Evolutionary conservation across 2,329 filamentous ascomycete genomes (phyloP).

Genomic region (Monilinia aucupariae): DNA sequence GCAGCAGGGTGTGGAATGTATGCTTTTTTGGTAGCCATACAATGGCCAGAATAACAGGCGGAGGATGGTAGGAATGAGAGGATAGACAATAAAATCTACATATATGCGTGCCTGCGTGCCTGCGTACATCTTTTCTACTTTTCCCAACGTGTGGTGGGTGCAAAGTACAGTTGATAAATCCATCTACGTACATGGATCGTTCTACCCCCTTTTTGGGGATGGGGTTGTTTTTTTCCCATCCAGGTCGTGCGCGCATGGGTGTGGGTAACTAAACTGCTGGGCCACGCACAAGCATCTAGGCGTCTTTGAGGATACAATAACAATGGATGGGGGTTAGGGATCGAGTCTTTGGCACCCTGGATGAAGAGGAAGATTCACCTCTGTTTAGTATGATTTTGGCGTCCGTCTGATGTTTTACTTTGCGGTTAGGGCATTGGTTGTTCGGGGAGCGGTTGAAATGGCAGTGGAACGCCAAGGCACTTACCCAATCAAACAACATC

Average conservation of each 20-base stretch:
- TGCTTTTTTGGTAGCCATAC: background rate
- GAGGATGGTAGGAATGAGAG: background rate
- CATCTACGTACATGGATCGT: background rate
- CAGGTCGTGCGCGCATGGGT: constrained; percentile 10
- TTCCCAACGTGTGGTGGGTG: background rate
- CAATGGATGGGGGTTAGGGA: constrained; percentile 3
- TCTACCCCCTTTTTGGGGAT: constrained; percentile 5
- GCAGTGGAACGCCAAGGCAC: no score
- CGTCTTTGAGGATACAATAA: background rate
- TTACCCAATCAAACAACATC: no score
- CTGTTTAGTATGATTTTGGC: background rate
- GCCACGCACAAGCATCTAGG: constrained; percentile 4
- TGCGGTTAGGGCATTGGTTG: no score
- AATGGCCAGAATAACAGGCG: background rate
- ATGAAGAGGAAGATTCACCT: background rate
- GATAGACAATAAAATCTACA: background rate
- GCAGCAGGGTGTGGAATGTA: background rate
- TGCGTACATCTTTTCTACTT: no score
- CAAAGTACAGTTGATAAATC: background rate
- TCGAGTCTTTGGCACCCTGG: constrained; percentile 3
- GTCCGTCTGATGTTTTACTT: background rate
- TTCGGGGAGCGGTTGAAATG: no score
- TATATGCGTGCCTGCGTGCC: background rate
- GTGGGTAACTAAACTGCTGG: constrained; percentile 7
- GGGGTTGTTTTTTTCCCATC: background rate